A percentile compares a stretch with the other conserved stretches of the same genome.
These are phyloP conservation scores for Perkinsela sp. DNA, from an alignment of 208 protist genomes.

Conservation along the genomic window DNA sequence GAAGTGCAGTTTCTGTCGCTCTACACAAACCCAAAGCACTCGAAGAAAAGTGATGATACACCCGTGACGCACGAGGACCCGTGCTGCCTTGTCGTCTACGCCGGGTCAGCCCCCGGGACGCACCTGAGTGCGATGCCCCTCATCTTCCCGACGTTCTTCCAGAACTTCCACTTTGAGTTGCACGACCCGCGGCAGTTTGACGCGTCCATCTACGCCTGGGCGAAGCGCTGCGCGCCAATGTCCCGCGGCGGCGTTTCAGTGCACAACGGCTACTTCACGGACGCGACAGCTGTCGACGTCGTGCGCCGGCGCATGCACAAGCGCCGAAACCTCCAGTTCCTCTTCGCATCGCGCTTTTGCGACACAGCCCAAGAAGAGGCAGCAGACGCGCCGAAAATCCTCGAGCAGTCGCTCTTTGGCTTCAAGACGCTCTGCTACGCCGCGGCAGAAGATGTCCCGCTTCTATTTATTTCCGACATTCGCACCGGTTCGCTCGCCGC, in stretches of 20 bases:
- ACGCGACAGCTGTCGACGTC: conserved; percentile 23
- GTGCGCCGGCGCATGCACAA: not conserved
- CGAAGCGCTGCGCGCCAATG: conserved; percentile 10
- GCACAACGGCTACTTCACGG: conserved; percentile 76
- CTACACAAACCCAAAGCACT: conserved; percentile 11
- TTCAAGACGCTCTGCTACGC: conserved; percentile 33
- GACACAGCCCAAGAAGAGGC: no score
- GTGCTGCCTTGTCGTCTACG: conserved; percentile 72
- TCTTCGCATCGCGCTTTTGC: not conserved
- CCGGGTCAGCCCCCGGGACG: conserved; percentile 70
- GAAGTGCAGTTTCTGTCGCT: conserved; percentile 73
- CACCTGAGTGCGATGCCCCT: conserved; percentile 38
- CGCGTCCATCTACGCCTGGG: conserved; percentile 13
- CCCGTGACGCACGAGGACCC: conserved; percentile 8
- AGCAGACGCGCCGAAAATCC: not conserved
- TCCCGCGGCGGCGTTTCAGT: conserved; percentile 8
- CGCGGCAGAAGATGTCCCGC: conserved; percentile 32
- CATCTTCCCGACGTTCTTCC: conserved; percentile 51
- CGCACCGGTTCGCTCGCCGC: conserved; percentile 44
- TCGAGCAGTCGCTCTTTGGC: conserved; percentile 5
- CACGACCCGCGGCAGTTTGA: conserved; percentile 73
- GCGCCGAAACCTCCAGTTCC: not conserved
- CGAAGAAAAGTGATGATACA: not conserved
- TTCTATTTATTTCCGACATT: conserved; percentile 78
- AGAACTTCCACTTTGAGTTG: conserved; percentile 61